Conservation (phyloP, 1,284 basidiomycete species). For the Rhodotorula mucilaginosa region DNA sequence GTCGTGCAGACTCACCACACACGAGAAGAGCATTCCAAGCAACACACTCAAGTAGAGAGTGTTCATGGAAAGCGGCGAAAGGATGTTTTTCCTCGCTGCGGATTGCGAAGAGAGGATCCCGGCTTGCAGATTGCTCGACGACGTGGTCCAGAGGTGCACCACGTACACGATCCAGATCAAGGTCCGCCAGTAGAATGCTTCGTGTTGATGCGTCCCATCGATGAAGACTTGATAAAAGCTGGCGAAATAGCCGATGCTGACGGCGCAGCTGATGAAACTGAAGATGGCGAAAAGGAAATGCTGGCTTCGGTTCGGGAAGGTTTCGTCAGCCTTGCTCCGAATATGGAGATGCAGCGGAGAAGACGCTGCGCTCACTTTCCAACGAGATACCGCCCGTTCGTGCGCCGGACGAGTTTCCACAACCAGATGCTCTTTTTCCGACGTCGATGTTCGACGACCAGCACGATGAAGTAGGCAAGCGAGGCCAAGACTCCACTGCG, state of each 20-base stretch:
- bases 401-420: slow-evolving; percentile 13
- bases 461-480: slow-evolving; percentile 5
- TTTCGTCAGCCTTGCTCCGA: not conserved
- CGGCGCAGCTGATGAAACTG: slow-evolving; percentile 13
- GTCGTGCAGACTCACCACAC: no score
- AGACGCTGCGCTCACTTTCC: slow-evolving; percentile 10
- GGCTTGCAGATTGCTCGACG: slow-evolving; percentile 21
- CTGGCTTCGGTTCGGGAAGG: slow-evolving; percentile 1
- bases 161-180: slow-evolving; percentile 13
- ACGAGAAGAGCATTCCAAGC: slow-evolving; percentile 3
- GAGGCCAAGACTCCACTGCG: slow-evolving; percentile 7
- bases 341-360: not conserved
- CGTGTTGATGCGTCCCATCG: not conserved
- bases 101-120: slow-evolving; percentile 11
- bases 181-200: slow-evolving; percentile 18
- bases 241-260: slow-evolving; percentile 13
- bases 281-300: slow-evolving; percentile 20
- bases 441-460: slow-evolving; percentile 12
- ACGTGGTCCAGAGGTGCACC: slow-evolving; percentile 19
- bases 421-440: slow-evolving; percentile 18
- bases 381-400: slow-evolving; percentile 22
- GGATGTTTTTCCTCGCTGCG: slow-evolving; percentile 13
- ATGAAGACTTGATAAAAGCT: slow-evolving; percentile 11
- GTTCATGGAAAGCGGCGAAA: slow-evolving; percentile 17
- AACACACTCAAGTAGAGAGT: slow-evolving; percentile 13